Base-by-base conservation (phyloP, 768 basidiomycete genomes). In the Nidula microcarpa region DNA sequence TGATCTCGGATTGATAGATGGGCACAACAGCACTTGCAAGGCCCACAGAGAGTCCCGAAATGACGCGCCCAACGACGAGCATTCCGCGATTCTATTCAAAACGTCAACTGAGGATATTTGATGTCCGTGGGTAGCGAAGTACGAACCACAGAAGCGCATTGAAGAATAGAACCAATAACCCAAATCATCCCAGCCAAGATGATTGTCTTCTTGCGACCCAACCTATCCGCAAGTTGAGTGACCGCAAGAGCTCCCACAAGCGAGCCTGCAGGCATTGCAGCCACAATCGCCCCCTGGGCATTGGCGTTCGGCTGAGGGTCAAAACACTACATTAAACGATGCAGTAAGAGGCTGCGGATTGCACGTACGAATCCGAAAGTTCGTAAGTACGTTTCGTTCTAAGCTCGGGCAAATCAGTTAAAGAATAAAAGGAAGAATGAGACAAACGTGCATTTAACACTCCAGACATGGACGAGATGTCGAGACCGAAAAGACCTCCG, bases 391-490 rank as follows among this genome's bases (percentile, higher is more conserved):
- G 64, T 57, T 13, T 67, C 59, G 53, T 77, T 79, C 74, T 77
- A 49, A 18, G 18, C 5, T 33, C 11, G 11, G 32, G 45, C 43
- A 53, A 30, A 43, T 5, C 1, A 32, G 47, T 32, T 16, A 18
- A 10, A 35, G 4, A 17, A 2, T 6, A 17, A 1, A 18, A 33
- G 0, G 8, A 35, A 49, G 13, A 6, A n/a, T 23, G 14, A 16
- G 10, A 6, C 7, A 32, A 17, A 60, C 68, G 49, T 48, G 68
- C 69, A 52, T 64, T 85, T 58, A 89, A 68, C 49, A 89, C 86
- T 6, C 84, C 87, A 49, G 87, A 86, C 87, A 89, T 89, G 63
- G 86, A 89, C 61, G 87, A 86, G 62, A 90, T 88, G 74, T 90
- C 88, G 72, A 90, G 65, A 65, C 88, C 88, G 63, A 89, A 90